Base-by-base conservation (phyloP, 805 yeast species). In the Metschnikowia continentalis region DNA sequence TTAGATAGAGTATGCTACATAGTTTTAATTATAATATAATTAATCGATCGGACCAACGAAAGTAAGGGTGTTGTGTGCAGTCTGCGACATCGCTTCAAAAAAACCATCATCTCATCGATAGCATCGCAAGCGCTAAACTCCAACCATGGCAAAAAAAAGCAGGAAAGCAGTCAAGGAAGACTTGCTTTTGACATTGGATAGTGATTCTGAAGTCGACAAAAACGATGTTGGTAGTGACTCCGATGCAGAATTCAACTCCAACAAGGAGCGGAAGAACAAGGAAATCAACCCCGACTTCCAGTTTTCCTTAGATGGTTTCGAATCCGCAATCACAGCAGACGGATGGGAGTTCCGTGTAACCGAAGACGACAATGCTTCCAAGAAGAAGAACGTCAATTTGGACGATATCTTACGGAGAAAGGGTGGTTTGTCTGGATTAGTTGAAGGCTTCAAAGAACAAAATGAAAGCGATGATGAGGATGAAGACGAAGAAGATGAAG, bases 261-360 rank as follows among this genome's bases (percentile, higher is more conserved):
- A 59, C 38, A 63, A 61, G 37, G 32, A 45, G 19, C 35, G 39
- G 2, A 49, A 47, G 23, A 52, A 47, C 20, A 66, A 64, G 19
- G 90, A 80, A 50, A 65, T 90, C 42, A 84, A 89, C 58, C 90
- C 91, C 4, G 84, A 81, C 33, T 90, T 94, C 63, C 68, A 77
- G 17, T 91, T 91, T 63, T 78, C 82, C 20, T 57, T 83, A 10
- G 92, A 82, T 26, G 88, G 81, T 7, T 80, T 76, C 26, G 84
- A 76, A 32, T 66, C 70, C 15, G 61, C 71, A 10, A 55, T 75
- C 3, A 71, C 71, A 3, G 82, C 84, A 48, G 82, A 80, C 50
- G 96, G 96, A 4, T 90, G 97, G 97, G 90, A 90, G 59, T 89
- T 90, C 63, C 80, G 77, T 38, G 81, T 80, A 49, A 81, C 78